A percentile compares a stretch with the other conserved stretches of the same genome.
phyloP scores from a whole-genome alignment of 257 asterid genomes.

The Solanum corneliomulleri region DNA sequence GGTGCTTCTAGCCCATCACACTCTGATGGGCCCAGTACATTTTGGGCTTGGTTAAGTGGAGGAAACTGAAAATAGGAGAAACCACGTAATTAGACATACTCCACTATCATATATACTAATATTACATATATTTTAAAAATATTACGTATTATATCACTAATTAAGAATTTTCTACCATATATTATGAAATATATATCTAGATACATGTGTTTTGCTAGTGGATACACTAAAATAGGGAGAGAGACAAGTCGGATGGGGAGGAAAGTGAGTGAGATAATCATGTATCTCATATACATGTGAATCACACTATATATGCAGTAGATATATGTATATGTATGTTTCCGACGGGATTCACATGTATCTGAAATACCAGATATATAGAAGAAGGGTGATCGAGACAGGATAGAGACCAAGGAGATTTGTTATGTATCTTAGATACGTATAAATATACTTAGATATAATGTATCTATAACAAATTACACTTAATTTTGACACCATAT shows the following conservation, averaged over 20 bases:
- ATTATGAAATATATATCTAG: too few species aligned
- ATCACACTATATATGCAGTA: neutral
- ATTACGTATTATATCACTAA: too few species aligned
- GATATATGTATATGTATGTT: neutral
- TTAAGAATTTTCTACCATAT: too few species aligned
- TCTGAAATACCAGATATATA: too few species aligned
- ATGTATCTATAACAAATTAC: neutral
- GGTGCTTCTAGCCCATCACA: neutral
- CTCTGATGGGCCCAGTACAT: neutral
- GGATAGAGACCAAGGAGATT: too few species aligned
- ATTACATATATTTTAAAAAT: too few species aligned
- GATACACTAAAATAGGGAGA: neutral
- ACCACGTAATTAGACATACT: neutral
- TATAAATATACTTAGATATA: neutral
- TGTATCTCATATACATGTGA: too few species aligned
- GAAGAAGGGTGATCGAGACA: neutral
- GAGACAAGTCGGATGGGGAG: neutral
- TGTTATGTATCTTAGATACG: neutral
- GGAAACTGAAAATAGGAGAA: neutral
- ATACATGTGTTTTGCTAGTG: neutral
- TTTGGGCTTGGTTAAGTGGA: neutral
- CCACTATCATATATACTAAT: neutral
- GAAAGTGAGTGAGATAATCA: neutral
- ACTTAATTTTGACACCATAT: neutral
- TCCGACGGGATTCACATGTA: neutral